Evolutionary conservation across 1,139 yeast species (phyloP), one percentile per base, ranked within the genome.

Genomic region (Pichia sp.): DNA sequence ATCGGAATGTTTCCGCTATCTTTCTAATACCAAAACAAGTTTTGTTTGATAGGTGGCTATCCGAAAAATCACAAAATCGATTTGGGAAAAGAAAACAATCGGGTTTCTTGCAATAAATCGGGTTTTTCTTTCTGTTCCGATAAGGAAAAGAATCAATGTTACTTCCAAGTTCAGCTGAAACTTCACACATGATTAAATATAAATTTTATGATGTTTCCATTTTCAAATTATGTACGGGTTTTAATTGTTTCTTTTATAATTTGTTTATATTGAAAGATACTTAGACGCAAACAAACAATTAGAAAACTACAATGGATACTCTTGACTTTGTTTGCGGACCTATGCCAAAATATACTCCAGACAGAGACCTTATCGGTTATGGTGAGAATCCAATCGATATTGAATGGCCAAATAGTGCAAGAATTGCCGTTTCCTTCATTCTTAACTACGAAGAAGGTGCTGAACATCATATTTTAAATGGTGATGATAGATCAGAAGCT

Each of bases 381-480:
- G 68, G 68, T 21, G 66, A 63, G 40, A 47, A 54, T 38, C 56
- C 65, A 11, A 44, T 59, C 29, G 59, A 63, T 31, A 55, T 61
- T 24, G 49, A 57, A 43, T 64, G 69, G 69, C 69, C 69, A 8
- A 54, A 57, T 30, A 48, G 48, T 26, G 60, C 64, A 24, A 60
- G 56, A 40, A 58, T 65, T 18, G 66, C 66, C 10, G 55, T 64
- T 27, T 59, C 64, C 10, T 63, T 64, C 41, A 61, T 64, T 23
- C 48, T 64, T 32, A 64, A 64, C 47, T 63, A 64, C 40, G 68
- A 64, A 50, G 65, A 61, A 49, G 68, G 68, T 28, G 65, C 62
- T 21, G 69, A 64, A 46, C 55, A 56, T 40, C 50, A 60, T 20
- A 50, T 63, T 15, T 43, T 52, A 26, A 53, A 61, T 35, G 69